Base-by-base conservation (phyloP, 177 flowering plant genomes). In the Vitis hybrid region DNA sequence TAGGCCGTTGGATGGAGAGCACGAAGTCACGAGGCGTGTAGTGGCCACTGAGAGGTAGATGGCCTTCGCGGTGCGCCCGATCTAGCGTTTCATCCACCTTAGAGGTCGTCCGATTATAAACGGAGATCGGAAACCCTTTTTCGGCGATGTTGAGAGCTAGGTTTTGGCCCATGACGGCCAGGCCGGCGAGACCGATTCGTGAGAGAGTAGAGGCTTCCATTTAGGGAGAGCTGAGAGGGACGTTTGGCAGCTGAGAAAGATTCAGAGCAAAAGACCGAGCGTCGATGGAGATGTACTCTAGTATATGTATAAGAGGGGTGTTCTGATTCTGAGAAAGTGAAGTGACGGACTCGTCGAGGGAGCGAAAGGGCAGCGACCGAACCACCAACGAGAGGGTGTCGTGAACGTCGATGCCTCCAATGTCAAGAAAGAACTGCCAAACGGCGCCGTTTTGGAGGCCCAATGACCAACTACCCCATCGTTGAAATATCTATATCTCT, bases 161-260 rank as follows among this genome's bases (percentile, higher is more conserved):
- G 77, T 84, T 84, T 50, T 84, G 87, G 58, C 87, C 87, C 87
- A 84, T 84, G 57, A 84, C 87, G 68, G 87, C 87, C 2, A 84
- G 78, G 8, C 87, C 87, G 1, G 85, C 87, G 1, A 84, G 78
- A 45, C 87, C 87, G 16, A 84, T 78, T 61, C 78, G 81, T 1
- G 87, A 80, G 1, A 81, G 81, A 57, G 81, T 77, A 0, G 81
- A 69, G 31, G 87, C 80, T 22, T 78, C 85, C 87, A 83, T 81
- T 10, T 13, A 16, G 68, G 19, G 71, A 45, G 71, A 29, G 19
- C 52, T 14, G 65, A 19, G 61, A 45, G 71, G 26, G 67, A 49
- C 29, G 56, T 11, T 45, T 13, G 50, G 34, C 57, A 0, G 12
- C 50, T n/a, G 18, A 55, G 50, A 60, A 22, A 39, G 59, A 14